Conservation (phyloP, 1,284 basidiomycete genomes). For the Puccinia horiana region DNA sequence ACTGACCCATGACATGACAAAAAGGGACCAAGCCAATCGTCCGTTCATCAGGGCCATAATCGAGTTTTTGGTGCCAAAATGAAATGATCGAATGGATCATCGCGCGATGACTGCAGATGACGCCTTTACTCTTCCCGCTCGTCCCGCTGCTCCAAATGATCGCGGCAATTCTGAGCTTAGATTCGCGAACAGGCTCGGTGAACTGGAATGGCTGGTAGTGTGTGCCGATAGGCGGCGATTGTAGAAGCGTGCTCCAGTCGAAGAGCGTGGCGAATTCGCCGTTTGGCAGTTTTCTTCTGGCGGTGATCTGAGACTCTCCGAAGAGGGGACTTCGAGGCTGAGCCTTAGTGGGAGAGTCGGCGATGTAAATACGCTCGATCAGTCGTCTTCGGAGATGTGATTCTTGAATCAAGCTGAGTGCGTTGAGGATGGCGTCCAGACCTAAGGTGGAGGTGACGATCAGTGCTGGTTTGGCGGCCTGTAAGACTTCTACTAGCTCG, state of each 20-base stretch:
- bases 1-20: conserved; percentile 56
- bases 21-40: conserved; percentile 59
- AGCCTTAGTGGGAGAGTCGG: not conserved
- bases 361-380: conserved; percentile 6
- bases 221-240: not conserved
- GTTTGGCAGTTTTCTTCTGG: conserved; percentile 51
- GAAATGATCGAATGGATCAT: conserved; percentile 55
- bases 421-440: conserved; percentile 54
- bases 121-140: conserved; percentile 59
- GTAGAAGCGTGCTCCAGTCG: conserved; percentile 46
- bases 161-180: conserved; percentile 53
- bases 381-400: not conserved
- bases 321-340: conserved; percentile 47
- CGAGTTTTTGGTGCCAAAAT: conserved; percentile 55
- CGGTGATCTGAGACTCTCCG: conserved; percentile 43
- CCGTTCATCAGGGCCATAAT: conserved; percentile 52
- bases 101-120: conserved; percentile 57
- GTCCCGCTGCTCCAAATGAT: conserved; percentile 59
- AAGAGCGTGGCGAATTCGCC: conserved; percentile 48
- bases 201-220: conserved; percentile 10
- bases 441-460: conserved; percentile 57
- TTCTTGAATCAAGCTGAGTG: conserved; percentile 47
- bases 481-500: conserved; percentile 59
- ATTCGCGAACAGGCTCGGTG: conserved; percentile 52
- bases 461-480: conserved; percentile 57